A percentile compares a stretch with the other conserved stretches of the same genome.
Evolutionary conservation across 106 monocot genomes (phyloP).

Genomic region (Platanthera zijinensis): DNA sequence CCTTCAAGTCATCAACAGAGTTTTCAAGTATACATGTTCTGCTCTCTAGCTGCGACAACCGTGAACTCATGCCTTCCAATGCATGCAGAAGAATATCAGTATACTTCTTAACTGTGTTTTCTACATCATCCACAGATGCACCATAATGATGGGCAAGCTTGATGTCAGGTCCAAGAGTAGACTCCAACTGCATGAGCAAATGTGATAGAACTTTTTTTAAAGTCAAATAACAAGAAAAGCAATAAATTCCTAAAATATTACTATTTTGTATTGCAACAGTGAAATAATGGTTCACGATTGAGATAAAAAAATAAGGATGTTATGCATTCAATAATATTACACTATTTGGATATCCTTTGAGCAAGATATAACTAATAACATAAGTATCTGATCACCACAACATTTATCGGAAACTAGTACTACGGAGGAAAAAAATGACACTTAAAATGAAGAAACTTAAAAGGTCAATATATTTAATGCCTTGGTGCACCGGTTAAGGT

Average conservation of each 20-base stretch:
- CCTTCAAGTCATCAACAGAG: slow-evolving; percentile 53
- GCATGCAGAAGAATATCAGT: slow-evolving; percentile 48
- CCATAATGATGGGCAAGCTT: slow-evolving; percentile 15
- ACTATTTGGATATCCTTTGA: no score
- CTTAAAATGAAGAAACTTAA: no score
- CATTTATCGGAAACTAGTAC: no score
- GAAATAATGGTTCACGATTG: background rate
- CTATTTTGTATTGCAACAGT: background rate
- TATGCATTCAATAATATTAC: no score
- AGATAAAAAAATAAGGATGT: background rate
- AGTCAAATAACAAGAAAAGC: background rate
- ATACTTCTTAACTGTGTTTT: slow-evolving; percentile 54
- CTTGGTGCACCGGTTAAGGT: no score
- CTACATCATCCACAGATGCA: slow-evolving; percentile 41
- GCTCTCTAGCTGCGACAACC: slow-evolving; percentile 57
- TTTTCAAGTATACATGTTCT: slow-evolving; percentile 50
- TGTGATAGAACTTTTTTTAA: background rate
- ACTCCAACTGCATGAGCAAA: background rate
- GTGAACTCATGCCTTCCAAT: slow-evolving; percentile 58
- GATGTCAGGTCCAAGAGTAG: slow-evolving; percentile 1
- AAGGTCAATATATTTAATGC: no score
- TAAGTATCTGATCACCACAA: no score
- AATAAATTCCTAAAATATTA: background rate
- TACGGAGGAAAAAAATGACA: no score
- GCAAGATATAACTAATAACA: no score